phyloP scores from a whole-genome alignment of 371 early-diverging fungal species.

The Mucor irregularis region DNA sequence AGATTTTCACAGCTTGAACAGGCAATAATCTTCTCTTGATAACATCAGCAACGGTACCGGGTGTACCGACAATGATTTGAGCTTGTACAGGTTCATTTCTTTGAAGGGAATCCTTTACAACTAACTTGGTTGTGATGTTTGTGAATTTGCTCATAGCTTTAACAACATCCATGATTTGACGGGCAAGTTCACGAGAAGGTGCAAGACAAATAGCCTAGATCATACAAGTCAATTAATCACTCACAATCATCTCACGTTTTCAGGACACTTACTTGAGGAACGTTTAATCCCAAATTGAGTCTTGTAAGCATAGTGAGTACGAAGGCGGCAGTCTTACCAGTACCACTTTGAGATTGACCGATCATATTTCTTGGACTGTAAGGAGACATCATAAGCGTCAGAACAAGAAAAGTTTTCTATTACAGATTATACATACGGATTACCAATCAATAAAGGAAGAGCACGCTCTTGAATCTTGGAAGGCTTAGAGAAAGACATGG shows the following conservation, averaged over 20 bases:
- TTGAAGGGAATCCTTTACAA: slow-evolving; percentile 71
- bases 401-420: neutral
- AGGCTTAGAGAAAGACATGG: slow-evolving; percentile 90
- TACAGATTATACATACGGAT: slow-evolving; percentile 55
- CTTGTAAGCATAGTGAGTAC: slow-evolving; percentile 86
- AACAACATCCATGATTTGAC: slow-evolving; percentile 94
- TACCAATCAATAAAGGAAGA: slow-evolving; percentile 79
- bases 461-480: slow-evolving; percentile 97
- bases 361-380: slow-evolving; percentile 49
- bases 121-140: slow-evolving; percentile 68
- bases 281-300: slow-evolving; percentile 53
- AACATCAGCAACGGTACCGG: slow-evolving; percentile 88
- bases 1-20: slow-evolving; percentile 64
- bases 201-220: slow-evolving; percentile 90
- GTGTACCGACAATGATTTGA: slow-evolving; percentile 96
- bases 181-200: slow-evolving; percentile 96
- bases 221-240: neutral
- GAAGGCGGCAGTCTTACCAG: slow-evolving; percentile 97
- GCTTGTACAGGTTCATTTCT: slow-evolving; percentile 62
- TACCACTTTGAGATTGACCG: slow-evolving; percentile 54
- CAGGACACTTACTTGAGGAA: slow-evolving; percentile 47
- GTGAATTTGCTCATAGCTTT: slow-evolving; percentile 89
- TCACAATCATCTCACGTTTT: neutral
- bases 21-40: slow-evolving; percentile 68
- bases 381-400: too few species aligned